phyloP scores from a whole-genome alignment of 306 rosid genomes.

The Sicyos baderoa region DNA sequence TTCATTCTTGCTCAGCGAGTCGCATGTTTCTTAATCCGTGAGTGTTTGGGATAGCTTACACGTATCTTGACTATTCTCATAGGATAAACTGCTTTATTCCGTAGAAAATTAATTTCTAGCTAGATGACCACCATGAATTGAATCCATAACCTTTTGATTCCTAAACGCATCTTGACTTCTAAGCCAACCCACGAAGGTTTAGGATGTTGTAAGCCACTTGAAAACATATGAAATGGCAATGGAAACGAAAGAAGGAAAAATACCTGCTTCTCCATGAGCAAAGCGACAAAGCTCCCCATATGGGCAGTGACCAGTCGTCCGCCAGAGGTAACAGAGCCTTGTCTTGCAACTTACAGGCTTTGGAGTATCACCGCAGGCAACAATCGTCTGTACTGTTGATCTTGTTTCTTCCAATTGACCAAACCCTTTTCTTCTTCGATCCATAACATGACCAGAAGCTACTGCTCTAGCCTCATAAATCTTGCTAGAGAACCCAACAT shows the following conservation, averaged over 20 bases:
- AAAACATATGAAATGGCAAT: neutral
- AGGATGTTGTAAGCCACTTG: neutral
- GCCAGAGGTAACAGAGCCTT: slow-evolving; percentile 20
- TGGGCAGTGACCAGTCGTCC: slow-evolving; percentile 16
- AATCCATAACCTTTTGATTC: no score
- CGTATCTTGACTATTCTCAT: no score
- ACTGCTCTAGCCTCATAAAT: neutral
- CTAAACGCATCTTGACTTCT: no score
- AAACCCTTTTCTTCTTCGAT: neutral
- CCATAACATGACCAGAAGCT: slow-evolving; percentile 4
- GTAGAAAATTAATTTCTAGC: no score
- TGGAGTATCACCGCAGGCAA: slow-evolving; percentile 1
- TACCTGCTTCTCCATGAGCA: slow-evolving; percentile 29
- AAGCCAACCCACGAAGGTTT: no score
- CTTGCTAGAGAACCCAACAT: slow-evolving; percentile 4
- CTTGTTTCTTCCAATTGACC: slow-evolving; percentile 15
- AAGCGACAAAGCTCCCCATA: slow-evolving; percentile 22
- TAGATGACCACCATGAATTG: no score
- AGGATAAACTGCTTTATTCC: no score
- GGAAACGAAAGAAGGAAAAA: neutral
- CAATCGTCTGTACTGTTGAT: slow-evolving; percentile 1
- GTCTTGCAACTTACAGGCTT: neutral
- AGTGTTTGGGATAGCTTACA: no score
- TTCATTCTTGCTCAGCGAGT: neutral
- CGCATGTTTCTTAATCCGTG: no score